A percentile compares a stretch with the other conserved stretches of the same genome.
Conservation (phyloP, 371 early-diverging fungal genomes). For the Circinella minor region DNA sequence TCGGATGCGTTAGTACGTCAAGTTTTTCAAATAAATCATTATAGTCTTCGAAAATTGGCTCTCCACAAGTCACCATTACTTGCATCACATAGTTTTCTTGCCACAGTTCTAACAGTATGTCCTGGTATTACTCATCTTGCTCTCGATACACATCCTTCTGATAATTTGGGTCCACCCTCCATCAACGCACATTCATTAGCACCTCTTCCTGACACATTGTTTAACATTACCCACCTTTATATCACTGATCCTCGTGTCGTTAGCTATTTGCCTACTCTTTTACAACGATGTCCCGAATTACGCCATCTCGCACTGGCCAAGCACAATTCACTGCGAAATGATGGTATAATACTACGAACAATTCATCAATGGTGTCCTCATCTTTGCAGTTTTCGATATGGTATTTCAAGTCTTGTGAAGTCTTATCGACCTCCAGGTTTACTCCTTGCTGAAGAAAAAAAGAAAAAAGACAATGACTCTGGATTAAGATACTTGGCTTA, state of each 20-base stretch:
- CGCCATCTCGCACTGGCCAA: constrained; percentile 2
- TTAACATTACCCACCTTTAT: background rate
- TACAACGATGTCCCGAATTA: constrained; percentile 5
- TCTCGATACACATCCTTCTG: constrained; percentile 3
- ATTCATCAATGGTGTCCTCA: constrained; percentile 7
- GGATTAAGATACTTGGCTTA: constrained; percentile 3
- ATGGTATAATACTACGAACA: background rate
- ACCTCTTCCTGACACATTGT: background rate
- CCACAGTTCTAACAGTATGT: background rate
- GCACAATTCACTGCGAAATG: constrained; percentile 4
- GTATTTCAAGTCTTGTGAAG: background rate
- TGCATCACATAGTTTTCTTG: background rate
- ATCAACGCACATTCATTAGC: background rate
- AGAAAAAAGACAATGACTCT: background rate
- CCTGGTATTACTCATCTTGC: constrained; percentile 5
- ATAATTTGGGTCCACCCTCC: background rate
- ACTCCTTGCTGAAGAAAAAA: background rate
- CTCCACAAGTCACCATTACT: constrained; percentile 9
- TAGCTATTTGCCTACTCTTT: background rate
- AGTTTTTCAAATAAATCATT: constrained; percentile 1
- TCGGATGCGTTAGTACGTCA: background rate
- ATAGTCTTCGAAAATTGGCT: background rate
- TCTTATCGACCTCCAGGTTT: background rate
- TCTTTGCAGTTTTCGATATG: background rate
- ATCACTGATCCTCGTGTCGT: constrained; percentile 7